These are phyloP conservation scores for Hibiscus syriacus DNA, from an alignment of 345 rosid species.

Conservation along the genomic window DNA sequence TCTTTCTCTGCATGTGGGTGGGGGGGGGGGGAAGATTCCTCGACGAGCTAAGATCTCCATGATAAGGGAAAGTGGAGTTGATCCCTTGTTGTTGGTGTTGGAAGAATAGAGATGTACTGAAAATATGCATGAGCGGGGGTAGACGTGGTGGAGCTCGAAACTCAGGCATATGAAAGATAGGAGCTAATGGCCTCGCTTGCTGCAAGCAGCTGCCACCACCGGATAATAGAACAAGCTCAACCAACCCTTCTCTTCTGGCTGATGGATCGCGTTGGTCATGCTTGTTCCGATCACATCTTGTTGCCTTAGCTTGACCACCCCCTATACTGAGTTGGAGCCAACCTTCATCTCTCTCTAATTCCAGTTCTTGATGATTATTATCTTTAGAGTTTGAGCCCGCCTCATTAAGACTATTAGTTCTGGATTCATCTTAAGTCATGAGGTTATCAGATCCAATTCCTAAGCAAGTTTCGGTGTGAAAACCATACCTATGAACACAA, in stretches of 20 bases:
- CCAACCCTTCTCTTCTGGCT: constrained; percentile 28
- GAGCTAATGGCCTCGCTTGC: constrained; percentile 20
- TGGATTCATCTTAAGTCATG: constrained; percentile 86
- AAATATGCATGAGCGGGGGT: constrained; percentile 16
- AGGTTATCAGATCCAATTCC: constrained; percentile 46
- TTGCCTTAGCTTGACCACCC: constrained; percentile 12
- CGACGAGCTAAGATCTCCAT: constrained; percentile 58
- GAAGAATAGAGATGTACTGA: constrained; percentile 28
- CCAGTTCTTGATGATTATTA: constrained; percentile 35
- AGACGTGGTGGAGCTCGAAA: constrained; percentile 28
- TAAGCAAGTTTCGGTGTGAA: no score
- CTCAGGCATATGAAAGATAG: constrained; percentile 34
- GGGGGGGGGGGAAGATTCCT: no score
- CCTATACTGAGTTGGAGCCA: constrained; percentile 90
- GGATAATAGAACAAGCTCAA: constrained; percentile 71
- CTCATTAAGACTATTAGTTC: constrained; percentile 51
- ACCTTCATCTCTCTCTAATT: no score
- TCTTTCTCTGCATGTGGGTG: no score
- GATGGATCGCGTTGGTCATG: constrained; percentile 37
- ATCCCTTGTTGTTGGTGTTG: constrained; percentile 38
- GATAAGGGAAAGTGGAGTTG: constrained; percentile 32
- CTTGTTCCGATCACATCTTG: constrained; percentile 18
- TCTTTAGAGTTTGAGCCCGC: constrained; percentile 55
- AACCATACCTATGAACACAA: no score
- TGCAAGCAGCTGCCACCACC: constrained; percentile 21